Conservation (phyloP, 116 monocot genomes). For the Posidonia oceanica region DNA sequence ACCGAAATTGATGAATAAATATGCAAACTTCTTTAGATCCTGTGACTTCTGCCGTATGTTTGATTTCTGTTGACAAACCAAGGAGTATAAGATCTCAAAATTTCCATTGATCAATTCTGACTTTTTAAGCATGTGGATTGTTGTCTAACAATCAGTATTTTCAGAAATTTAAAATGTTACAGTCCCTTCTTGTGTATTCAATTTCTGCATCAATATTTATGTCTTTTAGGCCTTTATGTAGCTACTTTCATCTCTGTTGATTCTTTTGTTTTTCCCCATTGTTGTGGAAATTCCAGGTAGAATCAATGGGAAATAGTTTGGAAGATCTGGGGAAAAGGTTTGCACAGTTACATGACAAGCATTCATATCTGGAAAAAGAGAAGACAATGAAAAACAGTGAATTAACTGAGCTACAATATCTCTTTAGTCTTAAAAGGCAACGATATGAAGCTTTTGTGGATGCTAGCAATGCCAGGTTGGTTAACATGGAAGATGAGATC, state of each 20-base stretch:
- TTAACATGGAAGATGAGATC: conserved; percentile 26
- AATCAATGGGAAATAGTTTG: conserved; percentile 24
- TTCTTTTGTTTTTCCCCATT: neutral
- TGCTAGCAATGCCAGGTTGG: conserved; percentile 23
- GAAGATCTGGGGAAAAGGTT: conserved; percentile 33
- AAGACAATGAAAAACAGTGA: conserved; percentile 24
- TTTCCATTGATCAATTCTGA: no score
- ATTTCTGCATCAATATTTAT: neutral
- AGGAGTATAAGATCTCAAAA: no score
- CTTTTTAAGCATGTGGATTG: no score
- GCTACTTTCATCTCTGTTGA: neutral
- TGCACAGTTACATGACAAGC: conserved; percentile 41
- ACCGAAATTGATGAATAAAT: no score
- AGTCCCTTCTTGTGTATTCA: no score
- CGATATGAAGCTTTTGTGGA: conserved; percentile 21
- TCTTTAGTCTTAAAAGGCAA: conserved; percentile 28
- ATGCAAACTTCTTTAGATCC: no score
- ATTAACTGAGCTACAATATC: conserved; percentile 29
- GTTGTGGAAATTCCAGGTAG: conserved; percentile 33
- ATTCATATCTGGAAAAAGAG: conserved; percentile 28
- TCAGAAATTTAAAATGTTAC: neutral
- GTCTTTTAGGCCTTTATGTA: neutral
- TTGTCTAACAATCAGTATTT: no score
- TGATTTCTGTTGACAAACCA: no score
- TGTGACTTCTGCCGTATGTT: no score